Evolutionary conservation across 805 yeast genomes (phyloP).

Genomic region (Nakazawaea ernobii): DNA sequence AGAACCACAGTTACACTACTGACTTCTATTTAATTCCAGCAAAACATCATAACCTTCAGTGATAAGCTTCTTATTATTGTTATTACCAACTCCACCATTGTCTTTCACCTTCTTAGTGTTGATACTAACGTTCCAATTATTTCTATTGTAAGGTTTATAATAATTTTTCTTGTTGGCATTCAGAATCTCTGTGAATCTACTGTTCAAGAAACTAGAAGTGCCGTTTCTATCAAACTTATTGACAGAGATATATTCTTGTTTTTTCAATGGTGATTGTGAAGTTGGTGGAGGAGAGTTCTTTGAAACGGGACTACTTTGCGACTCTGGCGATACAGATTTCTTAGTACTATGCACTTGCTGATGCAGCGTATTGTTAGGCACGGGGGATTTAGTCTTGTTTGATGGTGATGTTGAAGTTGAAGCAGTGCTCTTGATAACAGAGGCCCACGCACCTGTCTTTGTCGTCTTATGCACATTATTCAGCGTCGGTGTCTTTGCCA

Average conservation of each 20-base stretch:
- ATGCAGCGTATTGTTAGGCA: not conserved
- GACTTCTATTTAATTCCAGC: slow-evolving; percentile 2
- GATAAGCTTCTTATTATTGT: not conserved
- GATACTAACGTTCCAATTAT: slow-evolving; percentile 2
- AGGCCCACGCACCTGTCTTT: not conserved
- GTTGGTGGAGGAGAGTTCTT: not conserved
- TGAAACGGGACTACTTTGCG: not conserved
- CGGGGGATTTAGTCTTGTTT: not conserved
- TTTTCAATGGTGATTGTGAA: not conserved
- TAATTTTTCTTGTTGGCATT: not conserved
- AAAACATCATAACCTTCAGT: slow-evolving; percentile 5
- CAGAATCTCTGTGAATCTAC: not conserved
- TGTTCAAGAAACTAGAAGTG: not conserved
- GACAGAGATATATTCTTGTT: not conserved
- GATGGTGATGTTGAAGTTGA: not conserved
- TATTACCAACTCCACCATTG: not conserved
- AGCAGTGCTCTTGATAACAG: not conserved
- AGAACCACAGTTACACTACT: not conserved
- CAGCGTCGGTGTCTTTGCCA: not conserved
- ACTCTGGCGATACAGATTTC: not conserved
- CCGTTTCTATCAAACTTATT: not conserved
- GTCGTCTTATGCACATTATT: not conserved
- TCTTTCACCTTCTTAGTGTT: not conserved
- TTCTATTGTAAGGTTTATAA: slow-evolving; percentile 1
- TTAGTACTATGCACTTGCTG: not conserved